Evolutionary conservation across 257 asterid genomes (phyloP), one percentile per base, ranked within the genome.

Genomic region (Nicotiana attenuata): DNA sequence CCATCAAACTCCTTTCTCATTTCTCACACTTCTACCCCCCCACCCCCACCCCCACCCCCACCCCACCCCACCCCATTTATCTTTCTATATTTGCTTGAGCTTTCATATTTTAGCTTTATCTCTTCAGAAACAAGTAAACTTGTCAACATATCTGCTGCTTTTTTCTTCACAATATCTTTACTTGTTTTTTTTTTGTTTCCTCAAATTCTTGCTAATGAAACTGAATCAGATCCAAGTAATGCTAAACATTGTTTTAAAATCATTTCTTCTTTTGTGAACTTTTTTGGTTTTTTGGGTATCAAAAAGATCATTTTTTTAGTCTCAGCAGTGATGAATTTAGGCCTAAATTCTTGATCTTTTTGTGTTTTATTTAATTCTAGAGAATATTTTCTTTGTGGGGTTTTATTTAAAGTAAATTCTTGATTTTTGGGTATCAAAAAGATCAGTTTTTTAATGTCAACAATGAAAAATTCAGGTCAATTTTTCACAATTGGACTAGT

Each of bases 401-500:
- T 75, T 75, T 75, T 50, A 38, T 50, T 50, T 0, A 1, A 14
- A 0, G 45, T 50, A 41, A 33, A 24, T 16, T 68, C 24, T 53
- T 52, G 38, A 5, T 38, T 14, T 16, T n/a, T 75, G 45, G 80
- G 63, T 75, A 15, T 75, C 24, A 35, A 24, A 3, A 24, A 26
- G 45, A 50, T 75, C 61, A 47, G 61, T 24, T 41, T 3, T 47
- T 47, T 75, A 75, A 75, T 75, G 80, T 75, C 61, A 52, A 87
- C 82, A 76, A 80, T 86, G 91, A 89, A 92, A 86, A 83, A 88
- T 5, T 45, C 90, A 60, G 87, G 93, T 84, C 93, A 96, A 65
- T 86, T 91, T 22, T 92, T 89, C 78, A 92, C 96, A 84, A 81
- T 92, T 86, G 98, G 95, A 77, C 86, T 94, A 78, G 98, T 94